Evolutionary conservation across 2,329 filamentous ascomycete genomes (phyloP).

Genomic region (Pezicula radicicola): DNA sequence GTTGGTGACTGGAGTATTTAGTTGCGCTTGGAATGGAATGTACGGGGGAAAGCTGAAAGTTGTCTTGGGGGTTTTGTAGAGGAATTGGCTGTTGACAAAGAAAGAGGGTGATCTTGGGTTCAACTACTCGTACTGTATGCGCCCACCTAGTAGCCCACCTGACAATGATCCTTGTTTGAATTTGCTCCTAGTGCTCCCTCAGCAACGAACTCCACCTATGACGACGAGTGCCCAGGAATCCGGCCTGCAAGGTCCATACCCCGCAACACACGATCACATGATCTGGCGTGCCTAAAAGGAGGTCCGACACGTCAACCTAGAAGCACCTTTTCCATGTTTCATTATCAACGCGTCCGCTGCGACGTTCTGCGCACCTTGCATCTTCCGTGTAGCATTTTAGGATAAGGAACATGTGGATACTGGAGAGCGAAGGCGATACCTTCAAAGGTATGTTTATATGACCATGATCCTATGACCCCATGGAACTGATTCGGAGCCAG

Average conservation of each 20-base stretch:
- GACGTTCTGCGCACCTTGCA: too few species aligned
- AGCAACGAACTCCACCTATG: slow-evolving; percentile 1
- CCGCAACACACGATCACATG: too few species aligned
- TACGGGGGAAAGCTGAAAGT: not conserved
- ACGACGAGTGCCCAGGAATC: not conserved
- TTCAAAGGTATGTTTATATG: slow-evolving; percentile 39
- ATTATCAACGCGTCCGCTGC: too few species aligned
- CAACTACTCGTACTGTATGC: too few species aligned
- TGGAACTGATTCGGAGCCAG: slow-evolving; percentile 34
- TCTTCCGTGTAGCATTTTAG: too few species aligned
- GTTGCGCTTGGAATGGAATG: not conserved
- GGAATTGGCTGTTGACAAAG: not conserved
- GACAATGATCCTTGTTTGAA: not conserved
- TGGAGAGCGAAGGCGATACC: slow-evolving; percentile 51
- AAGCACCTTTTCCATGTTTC: too few species aligned
- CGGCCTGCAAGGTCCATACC: too few species aligned
- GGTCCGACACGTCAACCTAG: too few species aligned
- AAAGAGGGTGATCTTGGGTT: not conserved
- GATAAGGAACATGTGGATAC: slow-evolving; percentile 42
- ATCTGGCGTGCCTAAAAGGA: too few species aligned
- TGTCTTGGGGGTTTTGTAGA: not conserved
- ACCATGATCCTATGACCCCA: too few species aligned
- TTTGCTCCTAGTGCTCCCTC: not conserved
- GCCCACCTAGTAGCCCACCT: not conserved
- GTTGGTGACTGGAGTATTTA: not conserved